Evolutionary conservation across 352 stramenopile genomes (phyloP), one percentile per base, ranked within the genome.

Genomic region (Peronospora destructor): DNA sequence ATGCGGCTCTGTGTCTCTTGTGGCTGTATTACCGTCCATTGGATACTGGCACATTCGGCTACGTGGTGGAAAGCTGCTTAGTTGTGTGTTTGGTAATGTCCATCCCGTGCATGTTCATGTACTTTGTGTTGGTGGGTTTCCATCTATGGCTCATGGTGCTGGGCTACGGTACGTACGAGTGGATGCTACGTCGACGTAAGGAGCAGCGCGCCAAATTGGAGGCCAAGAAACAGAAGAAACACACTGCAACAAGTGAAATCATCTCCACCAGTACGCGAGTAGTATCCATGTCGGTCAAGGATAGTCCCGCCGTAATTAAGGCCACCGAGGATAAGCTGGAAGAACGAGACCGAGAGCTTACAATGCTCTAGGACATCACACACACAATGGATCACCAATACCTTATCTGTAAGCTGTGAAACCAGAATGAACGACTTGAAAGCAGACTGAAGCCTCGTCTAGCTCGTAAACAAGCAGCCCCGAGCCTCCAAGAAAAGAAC

Each of bases 101-200:
- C 0, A 63, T 87, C 35, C 83, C 83, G 8, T 91, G 80, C 64
- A 85, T 75, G 45, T 60, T 90, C 52, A 89, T 93, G 80, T 93
- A 93, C 55, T 84, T 86, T 17, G 76, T 91, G 23, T 57, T 93
- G 25, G 49, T 93, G 25, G 74, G 76, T 19, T 93, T 93, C 53
- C 83, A 93, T 59, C 33, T 93, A 0, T 90, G 73, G 42, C 76
- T 93, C 48, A 72, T 79, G 61, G 68, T 76, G 23, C 64, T 90
- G 47, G 83, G 83, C 16, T 91, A 86, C 53, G 83, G 83, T 40
- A 93, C 83, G 33, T 93, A 93, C 65, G 83, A 93, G 61, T 93
- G 81, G 80, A 90, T 91, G 75, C 57, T 93, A 52, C 77, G 77
- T 28, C 80, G 78, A 9, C 80, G 83, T 11, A 83, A 81, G 33